Base-by-base conservation (phyloP, 345 rosid species). In the Gossypium herbaceum region DNA sequence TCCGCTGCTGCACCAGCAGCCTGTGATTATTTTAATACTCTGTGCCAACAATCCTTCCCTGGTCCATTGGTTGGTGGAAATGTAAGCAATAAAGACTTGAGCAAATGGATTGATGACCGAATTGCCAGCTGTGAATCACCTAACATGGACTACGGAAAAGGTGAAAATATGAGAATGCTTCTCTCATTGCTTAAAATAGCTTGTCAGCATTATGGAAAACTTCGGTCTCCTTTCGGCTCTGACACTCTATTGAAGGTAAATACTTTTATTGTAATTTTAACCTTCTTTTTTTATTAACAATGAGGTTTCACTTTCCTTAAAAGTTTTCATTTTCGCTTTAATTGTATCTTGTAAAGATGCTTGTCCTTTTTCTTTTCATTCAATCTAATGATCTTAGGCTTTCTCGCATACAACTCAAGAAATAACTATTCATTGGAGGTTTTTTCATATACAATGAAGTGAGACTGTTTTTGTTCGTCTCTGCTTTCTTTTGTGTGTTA, bases 11-110 rank as follows among this genome's bases (percentile, higher is more conserved):
- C 89, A 82, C 78, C 76, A 68, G 78, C 81, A 54, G 69, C 80
- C 51, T 84, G 76, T 78, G 83, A 83, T 82, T 96, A 96, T 86
- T 86, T 93, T 48, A 86, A 51, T 82, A 80, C 92, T 78, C 84
- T 96, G 64, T 81, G 86, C 85, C 91, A 90, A 79, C 91, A 90
- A 77, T 82, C 91, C 63, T 88, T 92, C 85, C 92, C 97, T 43
- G 97, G 97, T 79, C 99, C 99, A 27, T 83, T 96, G 88, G 92
- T 88, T 81, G 98, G 98, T 63, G 99, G 99, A 66, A 89, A 77
- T 88, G 94, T 79, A 75, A 94, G 98, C 77, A 89, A 78, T 80
- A 93, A 92, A 82, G 99, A 96, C 68, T 86, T 96, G 82, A 79
- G 90, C 80, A 96, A 88, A 85, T 96, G 99, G 99, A 84, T 93